Percentiles rank a stretch among this genome's conserved stretches.
phyloP scores from a whole-genome alignment of 306 rosid genomes.

The Alnus rubra region DNA sequence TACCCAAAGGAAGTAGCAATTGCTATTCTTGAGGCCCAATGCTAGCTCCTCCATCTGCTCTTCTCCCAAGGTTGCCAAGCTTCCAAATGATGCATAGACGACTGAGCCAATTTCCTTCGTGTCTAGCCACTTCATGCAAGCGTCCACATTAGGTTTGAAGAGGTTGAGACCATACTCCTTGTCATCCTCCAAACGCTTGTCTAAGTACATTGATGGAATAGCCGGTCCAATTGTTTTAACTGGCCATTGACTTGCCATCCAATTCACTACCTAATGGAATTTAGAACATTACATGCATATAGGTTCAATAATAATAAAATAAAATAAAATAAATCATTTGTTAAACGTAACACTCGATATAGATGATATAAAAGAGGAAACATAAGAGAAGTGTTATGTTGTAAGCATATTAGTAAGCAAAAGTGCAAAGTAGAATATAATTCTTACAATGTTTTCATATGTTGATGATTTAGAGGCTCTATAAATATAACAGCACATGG shows the following conservation, averaged over 20 bases:
- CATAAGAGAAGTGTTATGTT: no score
- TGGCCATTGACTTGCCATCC: constrained; percentile 27
- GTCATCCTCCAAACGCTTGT: constrained; percentile 21
- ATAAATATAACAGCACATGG: no score
- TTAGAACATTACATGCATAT: not conserved
- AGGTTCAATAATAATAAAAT: no score
- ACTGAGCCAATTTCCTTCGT: constrained; percentile 17
- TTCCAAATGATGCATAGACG: constrained; percentile 19
- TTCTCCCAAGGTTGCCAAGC: constrained; percentile 13
- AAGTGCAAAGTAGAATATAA: no score
- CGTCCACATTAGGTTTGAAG: constrained; percentile 4
- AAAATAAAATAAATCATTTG: no score
- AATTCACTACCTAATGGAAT: constrained; percentile 8
- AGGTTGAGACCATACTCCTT: constrained; percentile 19
- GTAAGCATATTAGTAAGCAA: no score
- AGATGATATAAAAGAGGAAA: no score
- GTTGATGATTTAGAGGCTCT: no score
- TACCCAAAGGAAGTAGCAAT: constrained; percentile 20
- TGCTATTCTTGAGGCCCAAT: constrained; percentile 1
- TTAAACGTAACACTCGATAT: no score
- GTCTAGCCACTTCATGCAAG: constrained; percentile 20
- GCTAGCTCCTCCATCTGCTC: constrained; percentile 24
- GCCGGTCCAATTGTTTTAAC: constrained; percentile 27
- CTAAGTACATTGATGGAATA: constrained; percentile 23
- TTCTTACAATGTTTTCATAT: no score